Base-by-base conservation (phyloP, 805 yeast genomes). In the Myxozyma neotropica region DNA sequence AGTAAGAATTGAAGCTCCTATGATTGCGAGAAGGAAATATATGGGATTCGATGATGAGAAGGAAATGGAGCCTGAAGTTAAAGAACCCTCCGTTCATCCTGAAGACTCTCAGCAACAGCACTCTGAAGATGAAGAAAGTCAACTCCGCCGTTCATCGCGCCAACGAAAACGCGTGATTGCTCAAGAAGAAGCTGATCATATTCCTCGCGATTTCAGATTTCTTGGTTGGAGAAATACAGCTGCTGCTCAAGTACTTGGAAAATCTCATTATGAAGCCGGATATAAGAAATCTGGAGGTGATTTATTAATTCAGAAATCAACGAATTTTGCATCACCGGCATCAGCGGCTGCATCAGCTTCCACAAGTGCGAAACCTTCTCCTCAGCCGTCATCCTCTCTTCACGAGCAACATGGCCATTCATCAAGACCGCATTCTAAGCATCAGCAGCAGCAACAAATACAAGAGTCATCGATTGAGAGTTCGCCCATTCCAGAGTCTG, bases 1-100 rank as follows among this genome's bases (percentile, higher is more conserved):
- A 63, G 86, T 82, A 10, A 79, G 81, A 17, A 78, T 88, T 24
- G 70, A 71, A 35, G 73, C 78, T 12, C 82, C 90, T 66, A 81
- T 88, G 65, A 75, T 72, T 10, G 80, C 89, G 0, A 79, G 96
- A 59, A 75, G 81, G 27, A 80, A 79, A 58, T 83, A 86, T 2
- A 71, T 85, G 53, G 77, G 77, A 10, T 35, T 48, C 10, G 38
- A n/a, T 19, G 24, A 4, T 35, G 43, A n/a, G 13, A 36, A 24
- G 19, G 33, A 51, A 4, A 38, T 17, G 27, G 50, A 50, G 17
- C 23, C 21, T 13, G 35, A 35, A 15, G 19, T 19, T 39, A 39
- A 40, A 42, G 40, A 42, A 51, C 24, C 46, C 3, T 29, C 46
- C 4, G 17, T 17, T n/a, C 54, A 33, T 48, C 33, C 45, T 17